Evolutionary conservation across 495 filamentous ascomycete genomes (phyloP).

Genomic region (Podospora anserina): DNA sequence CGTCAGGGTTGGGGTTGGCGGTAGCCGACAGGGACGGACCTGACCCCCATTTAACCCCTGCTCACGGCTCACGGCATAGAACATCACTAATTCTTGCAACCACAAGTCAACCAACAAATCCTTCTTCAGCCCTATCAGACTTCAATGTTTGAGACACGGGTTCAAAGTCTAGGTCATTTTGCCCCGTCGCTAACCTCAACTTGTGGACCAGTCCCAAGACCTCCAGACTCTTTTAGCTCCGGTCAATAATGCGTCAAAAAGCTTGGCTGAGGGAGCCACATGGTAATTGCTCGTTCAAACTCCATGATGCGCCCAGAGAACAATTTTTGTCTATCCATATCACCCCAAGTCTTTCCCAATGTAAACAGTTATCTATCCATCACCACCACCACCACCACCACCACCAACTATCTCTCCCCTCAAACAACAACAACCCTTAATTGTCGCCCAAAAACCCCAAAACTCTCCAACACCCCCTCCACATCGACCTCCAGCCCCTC

Average conservation of each 20-base stretch:
- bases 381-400: not conserved
- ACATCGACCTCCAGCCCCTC: not conserved
- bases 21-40: not conserved
- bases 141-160: not conserved
- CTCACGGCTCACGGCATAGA: not conserved
- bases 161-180: not conserved
- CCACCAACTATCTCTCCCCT: not conserved
- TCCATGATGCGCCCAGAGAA: not conserved
- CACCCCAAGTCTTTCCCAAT: not conserved
- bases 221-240: not conserved
- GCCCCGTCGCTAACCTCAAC: not conserved
- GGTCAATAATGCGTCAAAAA: not conserved
- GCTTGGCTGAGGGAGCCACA: not conserved
- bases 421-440: not conserved
- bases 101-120: not conserved
- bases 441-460: not conserved
- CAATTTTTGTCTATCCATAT: not conserved
- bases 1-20: not conserved
- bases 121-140: not conserved
- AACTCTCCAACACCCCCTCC: not conserved
- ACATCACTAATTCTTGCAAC: not conserved
- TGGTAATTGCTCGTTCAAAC: not conserved
- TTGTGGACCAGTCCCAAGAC: not conserved
- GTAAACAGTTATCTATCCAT: not conserved
- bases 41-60: not conserved